Conservation (phyloP, 257 asterid species). For the Misopates orontium region DNA sequence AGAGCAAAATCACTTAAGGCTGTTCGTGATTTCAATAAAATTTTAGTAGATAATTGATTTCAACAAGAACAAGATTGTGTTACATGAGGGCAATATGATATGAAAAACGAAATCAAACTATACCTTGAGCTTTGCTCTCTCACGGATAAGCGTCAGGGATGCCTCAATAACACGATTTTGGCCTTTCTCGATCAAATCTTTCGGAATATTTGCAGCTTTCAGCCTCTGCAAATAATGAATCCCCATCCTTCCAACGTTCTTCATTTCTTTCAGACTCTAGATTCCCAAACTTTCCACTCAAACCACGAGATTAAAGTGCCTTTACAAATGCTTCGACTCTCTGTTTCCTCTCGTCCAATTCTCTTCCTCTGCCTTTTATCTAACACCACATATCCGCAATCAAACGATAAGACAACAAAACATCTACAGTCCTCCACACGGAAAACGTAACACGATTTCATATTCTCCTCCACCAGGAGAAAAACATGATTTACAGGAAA, state of each 20-base stretch:
- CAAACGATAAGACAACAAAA: neutral
- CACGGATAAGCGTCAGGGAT: slow-evolving; percentile 92
- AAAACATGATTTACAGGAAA: too few species aligned
- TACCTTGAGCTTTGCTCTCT: slow-evolving; percentile 98
- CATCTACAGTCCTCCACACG: neutral
- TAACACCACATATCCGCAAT: neutral
- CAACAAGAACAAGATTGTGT: slow-evolving; percentile 4
- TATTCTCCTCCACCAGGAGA: too few species aligned
- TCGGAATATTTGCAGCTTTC: slow-evolving; percentile 75
- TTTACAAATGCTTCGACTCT: neutral
- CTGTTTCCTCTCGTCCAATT: neutral
- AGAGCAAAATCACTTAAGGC: too few species aligned
- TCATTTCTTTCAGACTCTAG: slow-evolving; percentile 48
- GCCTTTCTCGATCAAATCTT: slow-evolving; percentile 83
- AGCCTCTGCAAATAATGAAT: slow-evolving; percentile 77
- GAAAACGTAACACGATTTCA: too few species aligned
- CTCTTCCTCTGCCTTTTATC: neutral
- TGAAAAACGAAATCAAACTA: slow-evolving; percentile 1
- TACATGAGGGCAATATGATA: neutral
- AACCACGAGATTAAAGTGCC: neutral
- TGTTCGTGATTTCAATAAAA: too few species aligned
- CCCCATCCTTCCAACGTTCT: slow-evolving; percentile 65
- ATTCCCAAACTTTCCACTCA: slow-evolving; percentile 21
- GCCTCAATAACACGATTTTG: slow-evolving; percentile 98
- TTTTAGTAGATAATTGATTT: neutral